Conservation (phyloP, 768 basidiomycete genomes). For the Leccinum truebloodii region DNA sequence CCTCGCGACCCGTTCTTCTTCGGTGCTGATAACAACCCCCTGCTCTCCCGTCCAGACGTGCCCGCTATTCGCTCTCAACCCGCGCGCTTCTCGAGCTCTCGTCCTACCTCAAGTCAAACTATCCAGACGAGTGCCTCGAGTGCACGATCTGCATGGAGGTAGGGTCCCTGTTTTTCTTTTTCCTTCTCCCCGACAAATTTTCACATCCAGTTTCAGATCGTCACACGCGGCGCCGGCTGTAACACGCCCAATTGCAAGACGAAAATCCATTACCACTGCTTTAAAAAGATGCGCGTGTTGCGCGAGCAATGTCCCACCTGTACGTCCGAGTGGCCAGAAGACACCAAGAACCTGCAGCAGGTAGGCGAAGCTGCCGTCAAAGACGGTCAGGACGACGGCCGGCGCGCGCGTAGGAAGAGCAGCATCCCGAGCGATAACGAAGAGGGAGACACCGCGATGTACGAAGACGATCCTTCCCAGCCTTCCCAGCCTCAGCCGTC, state of each 20-base stretch:
- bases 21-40: neutral
- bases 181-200: neutral
- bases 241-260: slow-evolving; percentile 59
- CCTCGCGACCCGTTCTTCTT: neutral
- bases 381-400: slow-evolving; percentile 55
- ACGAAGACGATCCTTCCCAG: slow-evolving; percentile 35
- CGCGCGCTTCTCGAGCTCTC: slow-evolving; percentile 74
- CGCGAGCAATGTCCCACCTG: slow-evolving; percentile 58
- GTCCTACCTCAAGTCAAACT: slow-evolving; percentile 72
- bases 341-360: slow-evolving; percentile 47
- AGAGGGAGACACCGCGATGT: slow-evolving; percentile 41
- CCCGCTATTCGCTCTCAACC: slow-evolving; percentile 74
- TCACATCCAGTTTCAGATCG: slow-evolving; percentile 42
- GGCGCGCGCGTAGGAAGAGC: slow-evolving; percentile 38
- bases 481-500: slow-evolving; percentile 33
- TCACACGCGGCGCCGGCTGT: slow-evolving; percentile 72
- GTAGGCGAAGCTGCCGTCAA: slow-evolving; percentile 71
- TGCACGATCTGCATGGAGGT: slow-evolving; percentile 79
- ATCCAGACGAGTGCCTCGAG: slow-evolving; percentile 66
- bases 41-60: slow-evolving; percentile 42
- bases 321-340: slow-evolving; percentile 56
- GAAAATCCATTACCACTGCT: slow-evolving; percentile 67
- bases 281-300: slow-evolving; percentile 47
- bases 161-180: slow-evolving; percentile 5
- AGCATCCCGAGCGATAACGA: slow-evolving; percentile 39